A percentile compares a stretch with the other conserved stretches of the same genome.
Conservation (phyloP, 768 basidiomycete genomes). For the Hygrophoropsis aurantiaca region DNA sequence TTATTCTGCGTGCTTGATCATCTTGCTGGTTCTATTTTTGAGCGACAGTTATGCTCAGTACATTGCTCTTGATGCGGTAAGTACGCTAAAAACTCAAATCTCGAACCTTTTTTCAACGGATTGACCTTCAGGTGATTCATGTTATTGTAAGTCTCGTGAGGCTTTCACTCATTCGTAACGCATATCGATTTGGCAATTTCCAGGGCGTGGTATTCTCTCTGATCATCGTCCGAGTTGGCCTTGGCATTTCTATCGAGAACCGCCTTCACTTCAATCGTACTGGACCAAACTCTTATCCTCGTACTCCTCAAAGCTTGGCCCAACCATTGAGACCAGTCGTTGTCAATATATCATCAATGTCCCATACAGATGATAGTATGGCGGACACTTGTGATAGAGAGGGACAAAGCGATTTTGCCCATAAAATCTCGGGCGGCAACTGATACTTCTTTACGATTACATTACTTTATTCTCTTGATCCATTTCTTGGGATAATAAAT, state of each 20-base stretch:
- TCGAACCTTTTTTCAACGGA: background rate
- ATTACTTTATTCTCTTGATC: too few species aligned
- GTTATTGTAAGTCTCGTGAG: conserved; percentile 7
- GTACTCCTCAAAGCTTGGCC: too few species aligned
- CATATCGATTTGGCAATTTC: background rate
- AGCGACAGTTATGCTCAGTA: conserved; percentile 11
- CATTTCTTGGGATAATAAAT: too few species aligned
- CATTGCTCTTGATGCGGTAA: conserved; percentile 15
- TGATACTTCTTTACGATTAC: too few species aligned
- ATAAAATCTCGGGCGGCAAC: too few species aligned
- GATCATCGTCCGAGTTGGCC: conserved; percentile 40
- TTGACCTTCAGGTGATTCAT: conserved; percentile 1
- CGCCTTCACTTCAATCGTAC: too few species aligned
- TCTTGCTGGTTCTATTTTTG: conserved; percentile 11
- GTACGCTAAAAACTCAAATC: background rate
- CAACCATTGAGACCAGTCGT: too few species aligned
- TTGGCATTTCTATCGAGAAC: conserved; percentile 30
- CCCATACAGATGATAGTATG: too few species aligned
- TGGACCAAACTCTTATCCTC: too few species aligned
- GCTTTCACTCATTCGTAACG: background rate
- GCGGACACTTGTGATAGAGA: too few species aligned
- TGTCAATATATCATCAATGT: too few species aligned
- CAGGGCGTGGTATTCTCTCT: conserved; percentile 39
- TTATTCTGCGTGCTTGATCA: conserved; percentile 9
- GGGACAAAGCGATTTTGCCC: too few species aligned